Evolutionary conservation across 192 early-diverging fungal species (phyloP), one percentile per base, ranked within the genome.

Genomic region (Neocallimastix lanati): DNA sequence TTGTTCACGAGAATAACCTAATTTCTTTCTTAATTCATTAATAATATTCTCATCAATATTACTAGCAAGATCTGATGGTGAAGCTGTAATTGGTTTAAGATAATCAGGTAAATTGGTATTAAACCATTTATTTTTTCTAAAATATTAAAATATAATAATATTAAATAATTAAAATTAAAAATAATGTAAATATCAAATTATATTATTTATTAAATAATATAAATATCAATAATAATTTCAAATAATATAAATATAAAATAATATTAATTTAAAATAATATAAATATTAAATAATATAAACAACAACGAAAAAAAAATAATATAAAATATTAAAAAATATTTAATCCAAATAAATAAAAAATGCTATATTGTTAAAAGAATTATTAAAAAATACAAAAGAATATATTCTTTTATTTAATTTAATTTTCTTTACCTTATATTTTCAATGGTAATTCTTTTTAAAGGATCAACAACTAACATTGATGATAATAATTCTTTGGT

Each of bases 391-490:
- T n/a, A n/a, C n/a, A n/a, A n/a, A n/a, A n/a, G n/a, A n/a, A n/a
- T n/a, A n/a, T n/a, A n/a, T n/a, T n/a, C 29, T 77, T 30, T 18
- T 28, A 15, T 29, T 29, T 0, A 33, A 29, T 36, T 79, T 77
- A 13, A 2, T 78, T 76, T 38, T 29, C n/a, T 29, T 27, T 81
- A 80, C 67, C 85, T 79, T 29, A 96, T 94, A 84, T 98, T 93
- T 14, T 87, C 86, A 79, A 99, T 93, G 4, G 96, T 95, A 81
- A 95, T 95, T 29, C 98, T 93, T 84, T 98, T 96, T 28, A 98
- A 85, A 9, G 98, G 98, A 81, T 99, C 96, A 21, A 99, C 98
- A 27, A 94, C 92, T 79, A 99, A 84, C 93, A 99, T 96, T 13
- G 94, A 91, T 12, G 91, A 89, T 76, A 99, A 83, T 13, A 99